Percentiles rank a stretch among this genome's conserved stretches.
phyloP scores from a whole-genome alignment of 2,329 filamentous ascomycete species.

The Colletotrichum cuscutae region DNA sequence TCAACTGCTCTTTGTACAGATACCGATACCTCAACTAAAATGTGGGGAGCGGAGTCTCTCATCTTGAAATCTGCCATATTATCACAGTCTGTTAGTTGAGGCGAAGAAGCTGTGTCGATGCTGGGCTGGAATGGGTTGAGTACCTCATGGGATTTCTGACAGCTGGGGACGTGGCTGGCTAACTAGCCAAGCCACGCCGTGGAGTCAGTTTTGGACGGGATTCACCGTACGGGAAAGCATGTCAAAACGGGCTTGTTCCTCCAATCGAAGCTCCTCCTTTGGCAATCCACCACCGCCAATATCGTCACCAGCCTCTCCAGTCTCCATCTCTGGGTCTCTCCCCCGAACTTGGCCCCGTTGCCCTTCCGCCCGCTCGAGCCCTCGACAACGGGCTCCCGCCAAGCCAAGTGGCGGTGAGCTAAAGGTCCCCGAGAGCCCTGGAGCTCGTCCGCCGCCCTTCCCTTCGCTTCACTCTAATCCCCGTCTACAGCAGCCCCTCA shows the following conservation, averaged over 20 bases:
- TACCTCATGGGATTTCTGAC: neutral
- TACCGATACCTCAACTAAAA: neutral
- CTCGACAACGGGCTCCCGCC: slow-evolving; percentile 17
- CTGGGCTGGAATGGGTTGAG: slow-evolving; percentile 1
- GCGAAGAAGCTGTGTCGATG: neutral
- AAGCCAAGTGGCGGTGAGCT: slow-evolving; percentile 35
- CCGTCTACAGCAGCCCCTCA: neutral
- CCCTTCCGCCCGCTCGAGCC: slow-evolving; percentile 5
- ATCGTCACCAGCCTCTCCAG: neutral
- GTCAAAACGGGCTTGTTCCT: neutral
- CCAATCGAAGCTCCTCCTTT: slow-evolving; percentile 3
- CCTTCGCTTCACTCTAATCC: slow-evolving; percentile 15
- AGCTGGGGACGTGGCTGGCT: neutral
- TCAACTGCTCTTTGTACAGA: neutral
- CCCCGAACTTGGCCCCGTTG: neutral
- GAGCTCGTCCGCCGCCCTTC: slow-evolving; percentile 1
- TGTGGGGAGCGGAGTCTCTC: neutral
- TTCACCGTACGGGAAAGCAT: neutral
- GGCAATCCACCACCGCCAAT: slow-evolving; percentile 2
- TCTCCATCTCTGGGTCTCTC: neutral
- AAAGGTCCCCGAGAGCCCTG: slow-evolving; percentile 15
- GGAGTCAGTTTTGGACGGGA: neutral
- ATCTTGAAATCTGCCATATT: neutral
- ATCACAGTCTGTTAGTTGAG: neutral
- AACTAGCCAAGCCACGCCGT: neutral